phyloP scores from a whole-genome alignment of 805 yeast species.

The Yarrowia porcina region DNA sequence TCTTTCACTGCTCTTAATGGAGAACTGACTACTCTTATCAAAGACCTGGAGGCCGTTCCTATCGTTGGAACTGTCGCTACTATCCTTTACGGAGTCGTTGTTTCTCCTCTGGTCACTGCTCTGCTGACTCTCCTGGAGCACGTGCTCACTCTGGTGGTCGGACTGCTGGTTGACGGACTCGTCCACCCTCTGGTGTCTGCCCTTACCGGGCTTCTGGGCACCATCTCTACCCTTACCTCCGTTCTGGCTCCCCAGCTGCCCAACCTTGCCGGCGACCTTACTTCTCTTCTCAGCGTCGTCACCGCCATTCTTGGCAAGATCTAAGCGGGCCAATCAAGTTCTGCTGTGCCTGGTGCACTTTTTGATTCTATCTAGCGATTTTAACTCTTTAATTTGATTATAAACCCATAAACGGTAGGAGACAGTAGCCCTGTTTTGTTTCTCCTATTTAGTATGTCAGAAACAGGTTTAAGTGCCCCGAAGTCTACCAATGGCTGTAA shows the following conservation, averaged over 20 bases:
- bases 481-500: too few relatives aligned
- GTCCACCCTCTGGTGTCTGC: constrained; percentile 17
- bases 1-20: constrained; percentile 9
- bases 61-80: neutral
- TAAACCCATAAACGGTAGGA: too few relatives aligned
- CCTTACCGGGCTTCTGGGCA: neutral
- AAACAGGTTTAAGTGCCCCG: too few relatives aligned
- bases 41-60: constrained; percentile 1
- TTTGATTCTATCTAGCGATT: neutral
- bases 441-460: too few relatives aligned
- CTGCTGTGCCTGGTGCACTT: neutral
- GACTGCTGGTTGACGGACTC: constrained; percentile 6
- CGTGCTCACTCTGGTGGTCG: constrained; percentile 10
- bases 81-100: neutral
- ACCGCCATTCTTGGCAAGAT: neutral
- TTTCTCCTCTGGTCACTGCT: constrained; percentile 3
- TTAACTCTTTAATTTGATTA: too few relatives aligned
- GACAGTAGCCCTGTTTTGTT: too few relatives aligned
- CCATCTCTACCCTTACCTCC: neutral
- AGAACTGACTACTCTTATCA: neutral
- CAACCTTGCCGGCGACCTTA: constrained; percentile 15
- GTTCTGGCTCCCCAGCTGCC: constrained; percentile 12
- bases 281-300: constrained; percentile 1
- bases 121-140: constrained; percentile 13
- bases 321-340: neutral